These are phyloP conservation scores for Aureobasidium mangrovei DNA, from an alignment of 2,329 filamentous ascomycete species.

Conservation along the genomic window DNA sequence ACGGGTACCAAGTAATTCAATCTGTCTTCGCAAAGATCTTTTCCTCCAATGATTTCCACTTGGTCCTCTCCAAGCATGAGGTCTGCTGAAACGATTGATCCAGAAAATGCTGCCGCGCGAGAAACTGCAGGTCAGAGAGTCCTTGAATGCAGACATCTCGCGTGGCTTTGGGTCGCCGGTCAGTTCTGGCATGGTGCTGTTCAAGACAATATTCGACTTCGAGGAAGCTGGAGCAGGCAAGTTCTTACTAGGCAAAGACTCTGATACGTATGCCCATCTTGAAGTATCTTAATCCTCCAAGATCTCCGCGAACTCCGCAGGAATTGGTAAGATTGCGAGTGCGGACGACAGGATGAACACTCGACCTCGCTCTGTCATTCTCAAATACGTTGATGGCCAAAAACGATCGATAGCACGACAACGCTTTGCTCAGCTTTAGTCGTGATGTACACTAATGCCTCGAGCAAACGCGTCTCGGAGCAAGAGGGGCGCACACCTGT, in stretches of 20 bases:
- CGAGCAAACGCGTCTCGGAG: no score
- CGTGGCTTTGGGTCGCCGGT: conserved; percentile 35
- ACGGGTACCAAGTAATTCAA: no score
- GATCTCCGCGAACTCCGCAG: not conserved
- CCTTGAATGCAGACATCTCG: conserved; percentile 25
- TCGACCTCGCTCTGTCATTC: no score
- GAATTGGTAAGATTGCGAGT: no score
- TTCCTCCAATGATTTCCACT: conserved; percentile 29
- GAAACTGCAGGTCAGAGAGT: conserved; percentile 34
- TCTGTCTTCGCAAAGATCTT: no score
- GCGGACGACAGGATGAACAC: no score
- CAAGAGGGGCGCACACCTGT: not conserved
- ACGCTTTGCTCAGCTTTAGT: no score
- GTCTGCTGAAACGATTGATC: conserved; percentile 34
- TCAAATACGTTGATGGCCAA: no score
- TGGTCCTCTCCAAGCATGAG: conserved; percentile 37
- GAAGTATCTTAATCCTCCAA: not conserved
- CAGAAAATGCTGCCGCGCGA: conserved; percentile 41
- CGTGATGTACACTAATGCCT: not conserved
- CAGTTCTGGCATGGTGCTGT: conserved; percentile 21
- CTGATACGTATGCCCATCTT: not conserved
- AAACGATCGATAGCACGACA: no score
- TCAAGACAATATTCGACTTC: not conserved
- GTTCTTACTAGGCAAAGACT: no score
- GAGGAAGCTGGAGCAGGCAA: not conserved